Evolutionary conservation across 2,329 filamentous ascomycete species (phyloP).

Genomic region (Xylariaceae sp.): DNA sequence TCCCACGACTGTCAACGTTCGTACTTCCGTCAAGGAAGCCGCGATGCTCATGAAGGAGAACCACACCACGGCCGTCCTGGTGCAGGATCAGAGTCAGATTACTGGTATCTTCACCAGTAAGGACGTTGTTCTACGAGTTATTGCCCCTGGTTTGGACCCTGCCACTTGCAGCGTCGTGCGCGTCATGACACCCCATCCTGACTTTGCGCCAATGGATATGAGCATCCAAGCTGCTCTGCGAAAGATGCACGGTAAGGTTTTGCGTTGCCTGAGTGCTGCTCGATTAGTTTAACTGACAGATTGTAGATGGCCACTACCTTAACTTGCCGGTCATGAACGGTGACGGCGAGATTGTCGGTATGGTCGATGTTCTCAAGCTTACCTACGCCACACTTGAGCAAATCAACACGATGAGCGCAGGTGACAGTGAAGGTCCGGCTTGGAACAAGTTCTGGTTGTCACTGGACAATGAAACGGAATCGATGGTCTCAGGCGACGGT

Average conservation of each 20-base stretch:
- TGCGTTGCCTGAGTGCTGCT: neutral
- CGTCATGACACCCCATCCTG: slow-evolving; percentile 98
- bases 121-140: slow-evolving; percentile 95
- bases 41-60: slow-evolving; percentile 97
- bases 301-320: slow-evolving; percentile 87
- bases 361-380: slow-evolving; percentile 97
- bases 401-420: slow-evolving; percentile 88
- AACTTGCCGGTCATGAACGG: slow-evolving; percentile 99
- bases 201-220: slow-evolving; percentile 99
- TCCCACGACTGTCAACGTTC: slow-evolving; percentile 88
- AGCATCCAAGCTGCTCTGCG: slow-evolving; percentile 95
- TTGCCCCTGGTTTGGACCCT: slow-evolving; percentile 91
- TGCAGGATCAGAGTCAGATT: slow-evolving; percentile 94
- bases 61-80: slow-evolving; percentile 91
- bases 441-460: slow-evolving; percentile 99
- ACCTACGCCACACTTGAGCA: slow-evolving; percentile 98
- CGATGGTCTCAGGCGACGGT: slow-evolving; percentile 87
- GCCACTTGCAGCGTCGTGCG: slow-evolving; percentile 94
- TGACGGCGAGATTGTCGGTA: slow-evolving; percentile 92
- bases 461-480: slow-evolving; percentile 89
- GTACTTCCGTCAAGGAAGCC: slow-evolving; percentile 94
- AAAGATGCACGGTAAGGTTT: slow-evolving; percentile 89
- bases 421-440: slow-evolving; percentile 86
- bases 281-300: slow-evolving; percentile 16
- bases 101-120: slow-evolving; percentile 99